Percentiles rank a stretch among this genome's conserved stretches.
phyloP scores from a whole-genome alignment of 2,329 filamentous ascomycete species.

The Colletotrichum orbiculare region DNA sequence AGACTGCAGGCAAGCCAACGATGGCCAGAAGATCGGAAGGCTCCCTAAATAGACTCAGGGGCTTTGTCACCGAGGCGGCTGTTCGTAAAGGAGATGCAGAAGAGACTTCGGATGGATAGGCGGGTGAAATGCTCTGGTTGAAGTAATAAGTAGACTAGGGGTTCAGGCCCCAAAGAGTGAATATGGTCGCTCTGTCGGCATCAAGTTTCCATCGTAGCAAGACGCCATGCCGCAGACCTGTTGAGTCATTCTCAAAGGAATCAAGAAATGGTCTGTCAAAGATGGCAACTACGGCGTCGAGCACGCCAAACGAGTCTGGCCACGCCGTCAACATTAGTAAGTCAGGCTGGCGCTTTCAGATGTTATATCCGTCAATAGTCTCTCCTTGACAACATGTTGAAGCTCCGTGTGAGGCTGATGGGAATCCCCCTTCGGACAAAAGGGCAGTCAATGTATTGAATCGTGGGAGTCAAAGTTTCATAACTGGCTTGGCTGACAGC shows the following conservation, averaged over 20 bases:
- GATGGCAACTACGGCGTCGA: not conserved
- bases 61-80: conserved; percentile 56
- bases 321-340: fast-evolving
- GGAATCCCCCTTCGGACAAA: too few species aligned
- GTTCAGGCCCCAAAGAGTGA: conserved; percentile 51
- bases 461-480: too few species aligned
- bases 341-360: too few species aligned
- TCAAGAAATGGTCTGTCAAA: conserved; percentile 51
- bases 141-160: conserved; percentile 39
- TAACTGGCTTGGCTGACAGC: too few species aligned
- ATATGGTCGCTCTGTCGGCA: conserved; percentile 68
- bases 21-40: too few species aligned
- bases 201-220: conserved; percentile 71
- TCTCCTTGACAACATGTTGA: too few species aligned
- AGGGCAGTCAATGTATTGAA: too few species aligned
- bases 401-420: too few species aligned
- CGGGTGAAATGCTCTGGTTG: conserved; percentile 41
- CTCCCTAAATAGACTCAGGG: too few species aligned
- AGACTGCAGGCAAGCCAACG: too few species aligned
- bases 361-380: too few species aligned
- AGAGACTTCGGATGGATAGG: conserved; percentile 45
- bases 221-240: conserved; percentile 71
- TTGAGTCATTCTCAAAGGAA: conserved; percentile 74
- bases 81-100: conserved; percentile 57
- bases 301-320: too few species aligned